Conservation (phyloP, 2,329 filamentous ascomycete species). For the Cytospora mali region DNA sequence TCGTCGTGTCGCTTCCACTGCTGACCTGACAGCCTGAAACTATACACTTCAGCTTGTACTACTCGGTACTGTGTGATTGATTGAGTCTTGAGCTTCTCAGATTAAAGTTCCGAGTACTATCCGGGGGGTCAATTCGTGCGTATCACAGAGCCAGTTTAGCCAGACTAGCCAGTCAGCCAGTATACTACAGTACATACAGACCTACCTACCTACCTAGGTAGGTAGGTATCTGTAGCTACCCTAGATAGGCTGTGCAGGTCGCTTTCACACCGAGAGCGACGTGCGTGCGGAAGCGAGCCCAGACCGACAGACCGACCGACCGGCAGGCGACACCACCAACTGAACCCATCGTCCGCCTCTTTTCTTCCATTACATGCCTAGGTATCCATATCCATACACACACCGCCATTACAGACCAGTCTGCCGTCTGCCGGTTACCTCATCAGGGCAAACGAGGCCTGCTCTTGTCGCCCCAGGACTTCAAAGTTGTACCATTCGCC, state of each 20-base stretch:
- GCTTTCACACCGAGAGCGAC: slow-evolving; percentile 5
- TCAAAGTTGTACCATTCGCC: no score
- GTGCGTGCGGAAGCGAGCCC: slow-evolving; percentile 6
- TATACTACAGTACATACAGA: no score
- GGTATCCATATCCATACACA: slow-evolving; percentile 15
- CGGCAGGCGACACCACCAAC: not conserved
- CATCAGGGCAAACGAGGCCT: slow-evolving; percentile 8
- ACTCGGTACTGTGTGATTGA: not conserved
- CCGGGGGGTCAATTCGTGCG: not conserved
- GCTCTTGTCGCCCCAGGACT: not conserved
- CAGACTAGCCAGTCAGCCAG: no score
- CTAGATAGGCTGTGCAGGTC: slow-evolving; percentile 11
- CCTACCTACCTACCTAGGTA: no score
- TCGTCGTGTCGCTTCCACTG: not conserved
- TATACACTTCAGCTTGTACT: not conserved
- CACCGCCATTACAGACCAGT: slow-evolving; percentile 29
- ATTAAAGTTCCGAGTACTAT: not conserved
- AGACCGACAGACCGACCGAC: slow-evolving; percentile 13
- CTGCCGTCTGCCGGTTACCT: slow-evolving; percentile 22
- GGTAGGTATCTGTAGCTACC: no score
- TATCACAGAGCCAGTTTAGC: not conserved
- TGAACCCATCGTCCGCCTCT: slow-evolving; percentile 9
- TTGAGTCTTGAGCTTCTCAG: not conserved
- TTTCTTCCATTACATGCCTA: slow-evolving; percentile 9
- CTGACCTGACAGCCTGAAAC: not conserved